Evolutionary conservation across 768 basidiomycete species (phyloP), one percentile per base, ranked within the genome.

Genomic region (Hericium rajendrae): DNA sequence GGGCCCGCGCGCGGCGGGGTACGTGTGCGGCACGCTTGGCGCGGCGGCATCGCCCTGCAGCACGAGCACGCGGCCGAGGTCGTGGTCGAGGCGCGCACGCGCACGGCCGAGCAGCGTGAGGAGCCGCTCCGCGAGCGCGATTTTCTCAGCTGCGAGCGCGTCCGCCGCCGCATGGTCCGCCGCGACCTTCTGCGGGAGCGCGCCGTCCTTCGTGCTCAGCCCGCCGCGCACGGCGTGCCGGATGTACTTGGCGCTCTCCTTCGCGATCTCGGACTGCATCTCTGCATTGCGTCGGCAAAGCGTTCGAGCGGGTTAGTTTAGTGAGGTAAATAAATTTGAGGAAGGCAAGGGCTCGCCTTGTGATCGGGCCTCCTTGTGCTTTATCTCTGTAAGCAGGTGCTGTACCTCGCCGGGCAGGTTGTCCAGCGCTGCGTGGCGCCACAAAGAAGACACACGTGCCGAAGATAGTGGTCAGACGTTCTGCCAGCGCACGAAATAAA

Each of bases 361-460:
- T 1, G 72, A 72, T 57, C 69, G 70, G 8, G 64, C 64, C 50
- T 80, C 78, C 59, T 73, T 78, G 54, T 72, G 65, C 39, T 73
- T 72, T 38, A 79, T 78, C 60, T 79, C 78, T 15, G 74, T 71
- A n/a, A 79, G 69, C 16, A 79, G 69, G 59, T 72, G 73, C 24
- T 76, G 74, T 9, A 80, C 70, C 64, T 79, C 78, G 37, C 71
- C 73, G 0, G 78, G 78, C 57, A 79, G 67, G 60, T 79, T 79
- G 57, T 79, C 78, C 18, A 79, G 71, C 53, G 76, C 78, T 79
- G 60, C 16, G 51, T 43, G 37, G 48, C 32, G 43, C 37, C 50
- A 51, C 53, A 41, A 46, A 39, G 38, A 16, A 38, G 9, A 20
- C 40, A 41, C 18, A 6, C 26, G 41, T 12, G 4, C 10, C 43